Evolutionary conservation across 768 basidiomycete genomes (phyloP).

Genomic region (Ephemerocybe angulata): DNA sequence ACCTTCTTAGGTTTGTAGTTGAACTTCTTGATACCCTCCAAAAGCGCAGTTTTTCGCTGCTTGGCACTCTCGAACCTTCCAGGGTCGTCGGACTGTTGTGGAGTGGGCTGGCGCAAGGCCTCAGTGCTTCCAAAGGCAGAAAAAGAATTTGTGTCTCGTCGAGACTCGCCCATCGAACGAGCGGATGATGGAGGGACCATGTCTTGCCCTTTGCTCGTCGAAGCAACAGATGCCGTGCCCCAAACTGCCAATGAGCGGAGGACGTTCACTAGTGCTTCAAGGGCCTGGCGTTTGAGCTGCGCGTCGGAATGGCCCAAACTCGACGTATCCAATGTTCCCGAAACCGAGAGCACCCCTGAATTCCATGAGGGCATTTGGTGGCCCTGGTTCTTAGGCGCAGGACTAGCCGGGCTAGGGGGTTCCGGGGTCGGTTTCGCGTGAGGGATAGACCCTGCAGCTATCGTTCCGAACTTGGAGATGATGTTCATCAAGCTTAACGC

Average conservation of each 20-base stretch:
- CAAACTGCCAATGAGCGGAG: slow-evolving; percentile 88
- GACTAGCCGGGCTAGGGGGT: slow-evolving; percentile 54
- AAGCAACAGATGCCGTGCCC: slow-evolving; percentile 54
- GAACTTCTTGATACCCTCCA: slow-evolving; percentile 96
- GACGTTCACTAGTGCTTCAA: slow-evolving; percentile 91
- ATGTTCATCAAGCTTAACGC: slow-evolving; percentile 81
- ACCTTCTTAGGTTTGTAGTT: slow-evolving; percentile 98
- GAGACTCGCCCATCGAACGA: slow-evolving; percentile 45
- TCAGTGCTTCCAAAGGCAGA: slow-evolving; percentile 50
- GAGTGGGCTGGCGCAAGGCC: slow-evolving; percentile 62
- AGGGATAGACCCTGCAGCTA: slow-evolving; percentile 38
- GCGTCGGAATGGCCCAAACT: slow-evolving; percentile 71
- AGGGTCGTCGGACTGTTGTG: slow-evolving; percentile 86
- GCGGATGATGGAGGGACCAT: slow-evolving; percentile 33
- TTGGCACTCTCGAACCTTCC: slow-evolving; percentile 92
- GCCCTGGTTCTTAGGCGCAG: slow-evolving; percentile 52
- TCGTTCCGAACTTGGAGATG: slow-evolving; percentile 77
- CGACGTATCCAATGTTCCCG: slow-evolving; percentile 66
- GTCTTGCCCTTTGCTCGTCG: slow-evolving; percentile 44
- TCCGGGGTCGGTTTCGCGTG: slow-evolving; percentile 40
- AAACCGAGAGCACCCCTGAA: slow-evolving; percentile 59
- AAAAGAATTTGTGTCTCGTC: slow-evolving; percentile 52
- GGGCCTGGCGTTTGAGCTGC: slow-evolving; percentile 83
- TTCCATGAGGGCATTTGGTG: slow-evolving; percentile 53
- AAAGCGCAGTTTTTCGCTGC: slow-evolving; percentile 89